Conservation (phyloP, 345 rosid species). For the Rubroshorea leprosula region DNA sequence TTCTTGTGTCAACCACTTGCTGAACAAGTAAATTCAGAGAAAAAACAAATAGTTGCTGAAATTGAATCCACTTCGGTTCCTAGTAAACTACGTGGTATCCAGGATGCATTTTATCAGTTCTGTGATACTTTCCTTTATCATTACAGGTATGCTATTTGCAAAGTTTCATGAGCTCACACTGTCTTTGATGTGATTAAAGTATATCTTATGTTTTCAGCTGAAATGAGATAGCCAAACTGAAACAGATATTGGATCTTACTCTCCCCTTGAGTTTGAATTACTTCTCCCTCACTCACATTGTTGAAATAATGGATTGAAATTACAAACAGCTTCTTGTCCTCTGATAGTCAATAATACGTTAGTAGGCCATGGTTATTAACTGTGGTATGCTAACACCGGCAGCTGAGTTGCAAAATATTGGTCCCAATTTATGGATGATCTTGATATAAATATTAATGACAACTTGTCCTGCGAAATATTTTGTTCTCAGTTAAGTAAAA, state of each 20-base stretch:
- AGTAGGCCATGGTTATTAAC: no score
- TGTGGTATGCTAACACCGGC: neutral
- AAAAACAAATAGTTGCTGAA: conserved; percentile 44
- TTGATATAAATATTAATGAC: neutral
- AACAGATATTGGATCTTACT: no score
- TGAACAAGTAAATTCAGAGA: conserved; percentile 55
- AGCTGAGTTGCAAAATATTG: conserved; percentile 3
- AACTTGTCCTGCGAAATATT: conserved; percentile 11
- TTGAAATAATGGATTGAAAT: no score
- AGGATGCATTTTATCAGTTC: conserved; percentile 49
- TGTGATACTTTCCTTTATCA: conserved; percentile 39
- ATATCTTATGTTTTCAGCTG: no score
- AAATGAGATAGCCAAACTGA: no score
- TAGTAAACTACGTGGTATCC: conserved; percentile 41
- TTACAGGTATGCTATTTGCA: conserved; percentile 40
- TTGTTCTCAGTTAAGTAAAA: neutral
- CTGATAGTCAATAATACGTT: no score
- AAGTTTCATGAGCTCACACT: neutral
- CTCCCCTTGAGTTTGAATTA: no score
- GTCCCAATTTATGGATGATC: conserved; percentile 12
- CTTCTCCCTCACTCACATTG: no score
- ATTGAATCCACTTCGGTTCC: conserved; percentile 30
- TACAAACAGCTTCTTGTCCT: no score
- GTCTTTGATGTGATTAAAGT: conserved; percentile 16
- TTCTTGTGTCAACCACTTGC: conserved; percentile 82